Conservation (phyloP, 176 grass and related monocot genomes). For the Ananas comosus region DNA sequence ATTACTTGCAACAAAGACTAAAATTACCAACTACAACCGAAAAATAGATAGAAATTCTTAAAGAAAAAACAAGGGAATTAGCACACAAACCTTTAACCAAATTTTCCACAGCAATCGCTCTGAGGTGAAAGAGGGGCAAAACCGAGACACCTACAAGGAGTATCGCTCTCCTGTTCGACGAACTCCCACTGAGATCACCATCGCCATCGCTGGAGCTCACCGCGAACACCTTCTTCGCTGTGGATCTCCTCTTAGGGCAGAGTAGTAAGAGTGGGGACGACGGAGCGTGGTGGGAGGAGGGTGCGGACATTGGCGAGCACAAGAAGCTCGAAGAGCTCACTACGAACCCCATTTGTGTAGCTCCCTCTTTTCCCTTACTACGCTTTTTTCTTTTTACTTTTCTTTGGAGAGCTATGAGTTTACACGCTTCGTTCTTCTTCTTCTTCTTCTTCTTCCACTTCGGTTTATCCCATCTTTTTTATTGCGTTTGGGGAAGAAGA, state of each 20-base stretch:
- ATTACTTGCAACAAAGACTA: not conserved
- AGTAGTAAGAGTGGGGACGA: not conserved
- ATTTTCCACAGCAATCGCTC: not conserved
- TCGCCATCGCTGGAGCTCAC: not conserved
- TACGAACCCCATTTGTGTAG: slow-evolving; percentile 10
- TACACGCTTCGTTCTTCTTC: not conserved
- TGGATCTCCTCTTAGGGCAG: not conserved
- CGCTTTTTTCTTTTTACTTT: too few species aligned
- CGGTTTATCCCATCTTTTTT: not conserved
- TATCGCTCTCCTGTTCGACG: slow-evolving; percentile 44
- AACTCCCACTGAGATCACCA: not conserved
- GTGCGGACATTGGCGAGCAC: not conserved
- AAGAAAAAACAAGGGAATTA: not conserved
- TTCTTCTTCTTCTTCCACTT: not conserved
- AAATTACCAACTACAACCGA: not conserved
- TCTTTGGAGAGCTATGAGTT: not conserved
- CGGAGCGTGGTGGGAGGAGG: not conserved
- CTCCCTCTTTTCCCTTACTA: not conserved
- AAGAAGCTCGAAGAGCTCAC: not conserved
- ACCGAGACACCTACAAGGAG: slow-evolving; percentile 62
- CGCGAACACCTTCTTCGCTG: not conserved
- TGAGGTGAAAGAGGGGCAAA: slow-evolving; percentile 56
- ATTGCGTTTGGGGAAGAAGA: not conserved
- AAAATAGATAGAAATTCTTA: not conserved
- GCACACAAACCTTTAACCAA: slow-evolving; percentile 11